A percentile compares a stretch with the other conserved stretches of the same genome.
phyloP scores from a whole-genome alignment of 2,329 filamentous ascomycete species.

The Conoideocrella luteorostrata region DNA sequence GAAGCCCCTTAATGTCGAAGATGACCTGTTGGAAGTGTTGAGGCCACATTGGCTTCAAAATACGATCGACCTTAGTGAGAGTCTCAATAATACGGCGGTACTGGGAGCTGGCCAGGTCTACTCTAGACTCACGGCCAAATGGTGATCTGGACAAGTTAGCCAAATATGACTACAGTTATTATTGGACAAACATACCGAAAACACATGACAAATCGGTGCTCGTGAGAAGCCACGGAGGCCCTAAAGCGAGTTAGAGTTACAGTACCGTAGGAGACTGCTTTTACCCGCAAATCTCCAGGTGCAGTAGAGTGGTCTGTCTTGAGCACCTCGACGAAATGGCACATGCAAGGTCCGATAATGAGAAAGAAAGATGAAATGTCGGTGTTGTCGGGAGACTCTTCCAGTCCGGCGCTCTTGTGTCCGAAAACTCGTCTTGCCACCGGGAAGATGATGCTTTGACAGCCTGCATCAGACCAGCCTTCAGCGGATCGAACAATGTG shows the following conservation, averaged over 20 bases:
- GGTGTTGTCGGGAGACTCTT: conserved; percentile 38
- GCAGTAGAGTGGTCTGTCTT: conserved; percentile 35
- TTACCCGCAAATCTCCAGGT: conserved; percentile 41
- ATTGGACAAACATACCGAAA: conserved; percentile 38
- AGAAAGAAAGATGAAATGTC: conserved; percentile 50
- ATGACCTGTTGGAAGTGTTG: conserved; percentile 47
- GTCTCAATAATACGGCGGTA: conserved; percentile 49
- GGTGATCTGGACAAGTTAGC: conserved; percentile 26
- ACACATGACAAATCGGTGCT: conserved; percentile 49
- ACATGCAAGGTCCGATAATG: conserved; percentile 46
- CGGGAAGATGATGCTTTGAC: conserved; percentile 40
- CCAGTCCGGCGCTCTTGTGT: conserved; percentile 33
- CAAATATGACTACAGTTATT: neutral
- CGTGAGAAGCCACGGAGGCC: conserved; percentile 43
- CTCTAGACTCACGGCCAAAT: conserved; percentile 35
- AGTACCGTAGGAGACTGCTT: conserved; percentile 44
- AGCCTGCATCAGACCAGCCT: conserved; percentile 16
- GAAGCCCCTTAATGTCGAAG: conserved; percentile 46
- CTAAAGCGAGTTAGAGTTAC: conserved; percentile 46
- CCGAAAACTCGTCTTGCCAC: conserved; percentile 42
- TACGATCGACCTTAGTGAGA: conserved; percentile 47
- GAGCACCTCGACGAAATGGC: conserved; percentile 45
- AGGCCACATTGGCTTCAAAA: conserved; percentile 53
- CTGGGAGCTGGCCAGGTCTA: conserved; percentile 48
- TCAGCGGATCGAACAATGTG: conserved; percentile 41